Conservation (phyloP, 805 yeast species). For the Blastobotrys chiropterorum region DNA sequence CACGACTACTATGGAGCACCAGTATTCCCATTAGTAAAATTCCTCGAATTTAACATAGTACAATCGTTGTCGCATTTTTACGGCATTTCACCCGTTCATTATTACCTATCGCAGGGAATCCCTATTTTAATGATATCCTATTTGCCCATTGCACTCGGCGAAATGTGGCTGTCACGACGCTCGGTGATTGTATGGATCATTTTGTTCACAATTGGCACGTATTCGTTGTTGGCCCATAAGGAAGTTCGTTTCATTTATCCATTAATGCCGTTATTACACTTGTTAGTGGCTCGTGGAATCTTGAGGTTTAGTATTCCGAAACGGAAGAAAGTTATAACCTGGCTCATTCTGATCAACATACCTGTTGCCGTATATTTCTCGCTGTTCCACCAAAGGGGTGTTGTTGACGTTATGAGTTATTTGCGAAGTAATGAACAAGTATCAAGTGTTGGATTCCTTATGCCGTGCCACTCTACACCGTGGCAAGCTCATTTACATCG, state of each 20-base stretch:
- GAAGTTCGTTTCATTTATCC: slow-evolving; percentile 89
- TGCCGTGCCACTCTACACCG: slow-evolving; percentile 98
- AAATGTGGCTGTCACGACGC: slow-evolving; percentile 27
- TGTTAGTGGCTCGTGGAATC: slow-evolving; percentile 43
- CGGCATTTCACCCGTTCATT: slow-evolving; percentile 80
- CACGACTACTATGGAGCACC: slow-evolving; percentile 46
- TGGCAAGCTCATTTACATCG: slow-evolving; percentile 82
- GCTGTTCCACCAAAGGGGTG: slow-evolving; percentile 81
- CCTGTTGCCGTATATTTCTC: slow-evolving; percentile 47
- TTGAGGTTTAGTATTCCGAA: slow-evolving; percentile 7
- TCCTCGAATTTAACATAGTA: slow-evolving; percentile 71
- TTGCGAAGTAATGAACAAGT: slow-evolving; percentile 40
- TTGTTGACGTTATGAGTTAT: slow-evolving; percentile 54
- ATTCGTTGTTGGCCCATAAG: slow-evolving; percentile 72
- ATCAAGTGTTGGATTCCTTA: slow-evolving; percentile 66
- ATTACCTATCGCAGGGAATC: slow-evolving; percentile 74
- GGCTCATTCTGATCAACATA: slow-evolving; percentile 35
- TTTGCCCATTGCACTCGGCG: slow-evolving; percentile 54
- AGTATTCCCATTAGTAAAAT: slow-evolving; percentile 60
- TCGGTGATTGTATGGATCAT: slow-evolving; percentile 28
- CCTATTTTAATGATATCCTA: slow-evolving; percentile 68
- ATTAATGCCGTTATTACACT: slow-evolving; percentile 64
- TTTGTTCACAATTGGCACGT: slow-evolving; percentile 43
- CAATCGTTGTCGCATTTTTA: slow-evolving; percentile 72
- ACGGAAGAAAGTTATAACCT: slow-evolving; percentile 8